These are phyloP conservation scores for Clarkia xantiana DNA, from an alignment of 345 rosid species.

Conservation along the genomic window DNA sequence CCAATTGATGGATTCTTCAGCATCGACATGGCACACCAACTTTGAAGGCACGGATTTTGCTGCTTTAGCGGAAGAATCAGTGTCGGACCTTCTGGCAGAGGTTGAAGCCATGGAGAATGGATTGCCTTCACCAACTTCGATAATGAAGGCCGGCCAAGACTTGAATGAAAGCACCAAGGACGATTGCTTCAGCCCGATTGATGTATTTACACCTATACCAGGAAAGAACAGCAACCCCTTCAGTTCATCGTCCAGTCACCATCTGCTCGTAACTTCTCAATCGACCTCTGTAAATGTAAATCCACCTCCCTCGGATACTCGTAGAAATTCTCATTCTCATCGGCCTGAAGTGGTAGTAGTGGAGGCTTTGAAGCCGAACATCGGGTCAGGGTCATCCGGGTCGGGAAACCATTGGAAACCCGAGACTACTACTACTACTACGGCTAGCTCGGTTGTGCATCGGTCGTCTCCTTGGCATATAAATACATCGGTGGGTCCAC, in stretches of 20 bases:
- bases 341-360: constrained; percentile 23
- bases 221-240: constrained; percentile 71
- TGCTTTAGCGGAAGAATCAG: constrained; percentile 70
- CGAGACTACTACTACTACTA: constrained; percentile 14
- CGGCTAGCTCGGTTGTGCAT: constrained; percentile 32
- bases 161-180: constrained; percentile 48
- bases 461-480: constrained; percentile 28
- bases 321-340: constrained; percentile 26
- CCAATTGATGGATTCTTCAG: constrained; percentile 28
- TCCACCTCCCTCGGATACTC: constrained; percentile 16
- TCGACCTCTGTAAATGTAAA: constrained; percentile 18
- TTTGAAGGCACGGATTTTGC: constrained; percentile 51
- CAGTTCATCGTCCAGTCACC: constrained; percentile 58
- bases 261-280: constrained; percentile 37
- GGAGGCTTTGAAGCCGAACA: constrained; percentile 23
- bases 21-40: constrained; percentile 58
- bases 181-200: constrained; percentile 67
- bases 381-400: constrained; percentile 13
- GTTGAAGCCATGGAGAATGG: constrained; percentile 95
- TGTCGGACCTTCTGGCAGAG: constrained; percentile 97
- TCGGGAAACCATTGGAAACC: constrained; percentile 32
- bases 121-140: constrained; percentile 69
- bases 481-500: constrained; percentile 7
- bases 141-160: constrained; percentile 27
- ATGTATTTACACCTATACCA: constrained; percentile 32